Evolutionary conservation across 2,329 filamentous ascomycete species (phyloP), one percentile per base, ranked within the genome.

Genomic region (Decorospora gaudefroyi): DNA sequence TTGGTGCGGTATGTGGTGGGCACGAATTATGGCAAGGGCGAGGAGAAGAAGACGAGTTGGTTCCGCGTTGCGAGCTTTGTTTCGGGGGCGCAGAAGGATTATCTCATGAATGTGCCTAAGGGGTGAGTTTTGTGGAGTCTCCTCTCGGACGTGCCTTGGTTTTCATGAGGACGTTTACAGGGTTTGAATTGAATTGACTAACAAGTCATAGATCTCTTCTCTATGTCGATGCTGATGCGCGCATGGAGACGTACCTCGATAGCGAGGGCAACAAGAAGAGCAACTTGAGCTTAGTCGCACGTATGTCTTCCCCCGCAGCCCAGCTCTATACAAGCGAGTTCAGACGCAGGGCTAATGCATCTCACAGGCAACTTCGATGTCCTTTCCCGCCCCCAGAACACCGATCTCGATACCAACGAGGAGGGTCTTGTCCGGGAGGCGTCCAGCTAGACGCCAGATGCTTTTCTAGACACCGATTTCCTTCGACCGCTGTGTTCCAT

Each of bases 211-310:
- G n/a, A 49, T 80, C 89, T 10, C 76, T 90, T 36, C 78, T 99
- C 51, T 90, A 83, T 64, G 76, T 97, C 35, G 92, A 97, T 71
- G 91, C 87, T 30, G 89, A 96, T 50, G 87, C 86, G 50, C 75
- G 74, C 55, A 83, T 92, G 74, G 67, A 70, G 30, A 78, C 74
- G 58, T 76, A 71, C 30, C 92, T 83, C 67, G 80, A 86, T 38
- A 35, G 30, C 57, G 87, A 93, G 32, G 88, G 88, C 68, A 85
- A 85, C 72, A 81, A 75, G 60, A 78, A 77, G 57, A 81, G 72
- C 41, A 66, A 74, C 35, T 69, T 96, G 64, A 91, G 77, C 72
- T 77, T 97, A 61, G 72, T 86, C 36, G 90, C 96, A 75, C 85
- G 92, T 95, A 83, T 65, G 88, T 78, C 25, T 25, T 25, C 17